Evolutionary conservation across 306 rosid genomes (phyloP), one percentile per base, ranked within the genome.

Genomic region (Senna tora): DNA sequence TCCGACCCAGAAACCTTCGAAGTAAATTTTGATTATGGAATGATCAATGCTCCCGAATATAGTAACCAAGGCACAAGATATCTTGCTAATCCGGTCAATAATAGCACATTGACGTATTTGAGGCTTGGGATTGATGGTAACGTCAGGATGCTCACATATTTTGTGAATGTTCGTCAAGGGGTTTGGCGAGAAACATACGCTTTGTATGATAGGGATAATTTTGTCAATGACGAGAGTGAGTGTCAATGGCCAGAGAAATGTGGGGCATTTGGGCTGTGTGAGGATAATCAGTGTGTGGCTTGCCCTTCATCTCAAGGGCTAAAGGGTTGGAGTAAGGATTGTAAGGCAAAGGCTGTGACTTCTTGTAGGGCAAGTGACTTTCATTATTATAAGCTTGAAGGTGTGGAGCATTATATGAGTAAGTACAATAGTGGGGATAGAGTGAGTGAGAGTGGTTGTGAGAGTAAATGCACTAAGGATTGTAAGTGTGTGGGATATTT

Each of bases 101-200:
- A 92, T 2, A 54, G 79, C 68, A 79, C 98, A 7, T 13, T 86
- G 5, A 67, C 92, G 53, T 81, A 79, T 32, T 81, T 92, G 9
- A 76, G 96, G 75, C 89, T 92, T 22, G 96, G 85, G 66, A 83
- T 88, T 30, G 91, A 90, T 78, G 98, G 98, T 1, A 92, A 85
- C 70, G 51, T 92, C 47, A 82, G 41, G 60, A 2, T 86, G 0
- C 76, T 6, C 13, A 1, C 2, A 83, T 45, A 92, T 89, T 8
- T 88, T 89, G 94, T 84, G 89, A 80, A 77, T 22, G 87, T 88
- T 3, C 67, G 76, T 16, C 43, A 13, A 1, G 51, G 73, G 10
- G 81, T 81, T 1, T 79, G 87, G 80, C 81, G 84, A 12, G 70
- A 22, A 53, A 60, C 83, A 3, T 84, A 67, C 74, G 68, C 74